A percentile compares a stretch with the other conserved stretches of the same genome.
Evolutionary conservation across 2,329 filamentous ascomycete species (phyloP).

Genomic region (Orbilia javanica): DNA sequence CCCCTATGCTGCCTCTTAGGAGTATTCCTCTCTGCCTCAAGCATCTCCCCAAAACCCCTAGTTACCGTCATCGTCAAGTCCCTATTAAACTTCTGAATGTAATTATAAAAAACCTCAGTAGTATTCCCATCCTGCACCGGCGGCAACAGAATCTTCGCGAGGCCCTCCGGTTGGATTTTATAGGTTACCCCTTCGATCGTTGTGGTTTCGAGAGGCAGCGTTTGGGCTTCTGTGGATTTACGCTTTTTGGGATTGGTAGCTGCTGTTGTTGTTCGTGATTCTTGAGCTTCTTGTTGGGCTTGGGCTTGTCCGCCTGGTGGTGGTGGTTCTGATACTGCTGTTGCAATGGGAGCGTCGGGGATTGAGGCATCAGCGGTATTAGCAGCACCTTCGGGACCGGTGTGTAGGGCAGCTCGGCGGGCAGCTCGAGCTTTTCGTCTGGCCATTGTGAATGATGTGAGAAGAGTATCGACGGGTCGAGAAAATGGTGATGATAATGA

Average conservation of each 20-base stretch:
- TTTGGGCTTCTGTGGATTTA: neutral
- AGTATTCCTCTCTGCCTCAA: slow-evolving; percentile 68
- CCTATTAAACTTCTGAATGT: slow-evolving; percentile 98
- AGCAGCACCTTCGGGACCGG: neutral
- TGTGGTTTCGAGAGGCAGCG: slow-evolving; percentile 26
- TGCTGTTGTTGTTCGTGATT: neutral
- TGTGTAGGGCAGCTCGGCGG: neutral
- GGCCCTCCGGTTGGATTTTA: slow-evolving; percentile 50
- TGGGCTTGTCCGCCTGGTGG: slow-evolving; percentile 43
- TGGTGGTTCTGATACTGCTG: slow-evolving; percentile 3
- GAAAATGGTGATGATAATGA: neutral
- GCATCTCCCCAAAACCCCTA: slow-evolving; percentile 83
- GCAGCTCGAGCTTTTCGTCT: slow-evolving; percentile 39
- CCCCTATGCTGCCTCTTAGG: slow-evolving; percentile 65
- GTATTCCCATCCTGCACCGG: neutral
- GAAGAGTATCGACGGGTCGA: neutral
- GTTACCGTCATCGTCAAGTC: slow-evolving; percentile 94
- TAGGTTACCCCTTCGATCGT: slow-evolving; percentile 31
- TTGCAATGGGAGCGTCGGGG: slow-evolving; percentile 6
- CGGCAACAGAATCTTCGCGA: slow-evolving; percentile 39
- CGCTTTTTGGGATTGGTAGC: slow-evolving; percentile 17
- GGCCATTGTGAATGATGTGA: slow-evolving; percentile 30
- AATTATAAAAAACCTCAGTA: slow-evolving; percentile 93
- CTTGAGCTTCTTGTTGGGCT: slow-evolving; percentile 14
- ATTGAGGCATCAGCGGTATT: slow-evolving; percentile 3